Conservation (phyloP, 805 yeast genomes). For the Wickerhamiella nectarea region DNA sequence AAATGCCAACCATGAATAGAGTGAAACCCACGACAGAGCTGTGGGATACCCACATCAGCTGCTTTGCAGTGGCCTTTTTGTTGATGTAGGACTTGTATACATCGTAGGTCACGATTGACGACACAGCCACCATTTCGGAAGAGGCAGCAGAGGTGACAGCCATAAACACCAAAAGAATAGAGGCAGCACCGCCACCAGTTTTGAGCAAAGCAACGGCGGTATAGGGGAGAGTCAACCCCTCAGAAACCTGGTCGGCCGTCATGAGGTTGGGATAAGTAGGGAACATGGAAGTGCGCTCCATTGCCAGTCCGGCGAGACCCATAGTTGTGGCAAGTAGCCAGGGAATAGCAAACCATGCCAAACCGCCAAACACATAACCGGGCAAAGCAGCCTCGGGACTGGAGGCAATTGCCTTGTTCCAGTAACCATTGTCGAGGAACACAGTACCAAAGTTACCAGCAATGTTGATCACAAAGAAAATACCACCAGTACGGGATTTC, state of each 20-base stretch:
- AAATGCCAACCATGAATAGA: slow-evolving; percentile 61
- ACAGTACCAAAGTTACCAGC: slow-evolving; percentile 88
- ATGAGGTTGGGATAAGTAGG: slow-evolving; percentile 65
- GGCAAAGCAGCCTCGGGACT: slow-evolving; percentile 74
- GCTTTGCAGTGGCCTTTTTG: slow-evolving; percentile 65
- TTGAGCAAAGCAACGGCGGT: slow-evolving; percentile 80
- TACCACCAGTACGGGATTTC: slow-evolving; percentile 74
- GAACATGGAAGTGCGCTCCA: slow-evolving; percentile 56
- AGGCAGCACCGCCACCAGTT: slow-evolving; percentile 75
- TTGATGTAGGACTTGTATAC: slow-evolving; percentile 68
- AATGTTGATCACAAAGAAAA: slow-evolving; percentile 75
- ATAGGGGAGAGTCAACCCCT: slow-evolving; percentile 56
- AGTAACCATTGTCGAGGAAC: slow-evolving; percentile 74
- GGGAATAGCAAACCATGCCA: slow-evolving; percentile 88
- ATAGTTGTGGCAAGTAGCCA: slow-evolving; percentile 67
- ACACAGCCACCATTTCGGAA: slow-evolving; percentile 79
- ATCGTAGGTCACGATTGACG: slow-evolving; percentile 76
- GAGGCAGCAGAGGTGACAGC: slow-evolving; percentile 89
- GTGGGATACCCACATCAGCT: slow-evolving; percentile 57
- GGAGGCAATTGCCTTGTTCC: slow-evolving; percentile 80
- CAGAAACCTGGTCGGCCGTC: slow-evolving; percentile 52
- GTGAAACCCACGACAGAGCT: slow-evolving; percentile 47
- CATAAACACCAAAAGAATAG: slow-evolving; percentile 69
- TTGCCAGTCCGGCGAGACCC: slow-evolving; percentile 72
- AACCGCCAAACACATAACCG: slow-evolving; percentile 77